These are phyloP conservation scores for Globomyces pollinis-pini DNA, from an alignment of 192 early-diverging fungal genomes.

Conservation along the genomic window DNA sequence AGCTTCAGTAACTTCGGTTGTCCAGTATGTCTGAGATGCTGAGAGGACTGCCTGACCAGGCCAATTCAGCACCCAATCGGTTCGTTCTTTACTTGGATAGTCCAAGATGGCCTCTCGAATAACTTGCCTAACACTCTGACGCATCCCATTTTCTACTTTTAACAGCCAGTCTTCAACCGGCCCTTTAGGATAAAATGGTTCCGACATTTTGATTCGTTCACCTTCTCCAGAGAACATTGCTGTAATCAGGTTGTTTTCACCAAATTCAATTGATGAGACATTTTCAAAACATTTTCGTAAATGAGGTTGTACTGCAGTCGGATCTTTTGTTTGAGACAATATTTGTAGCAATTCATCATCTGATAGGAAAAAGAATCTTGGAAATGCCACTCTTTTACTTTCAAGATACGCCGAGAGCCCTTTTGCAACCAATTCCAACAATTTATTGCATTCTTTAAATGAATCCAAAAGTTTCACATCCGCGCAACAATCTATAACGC, in stretches of 20 bases:
- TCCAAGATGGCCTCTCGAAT: slow-evolving; percentile 41
- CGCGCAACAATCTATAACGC: slow-evolving; percentile 47
- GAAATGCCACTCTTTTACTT: slow-evolving; percentile 52
- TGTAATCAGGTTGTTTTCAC: slow-evolving; percentile 34
- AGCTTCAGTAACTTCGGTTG: slow-evolving; percentile 50
- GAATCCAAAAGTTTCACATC: slow-evolving; percentile 51
- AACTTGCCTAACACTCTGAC: slow-evolving; percentile 47
- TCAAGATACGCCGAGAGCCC: slow-evolving; percentile 52
- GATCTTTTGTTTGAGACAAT: slow-evolving; percentile 56
- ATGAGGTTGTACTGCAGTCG: slow-evolving; percentile 55
- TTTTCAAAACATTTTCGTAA: slow-evolving; percentile 58
- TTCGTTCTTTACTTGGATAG: slow-evolving; percentile 35
- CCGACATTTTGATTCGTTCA: slow-evolving; percentile 39
- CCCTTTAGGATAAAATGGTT: slow-evolving; percentile 54
- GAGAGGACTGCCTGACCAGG: slow-evolving; percentile 50
- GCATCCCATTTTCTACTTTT: slow-evolving; percentile 48
- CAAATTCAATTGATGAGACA: slow-evolving; percentile 47
- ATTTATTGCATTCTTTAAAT: slow-evolving; percentile 54
- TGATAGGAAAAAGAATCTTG: slow-evolving; percentile 54
- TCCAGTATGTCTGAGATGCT: slow-evolving; percentile 50
- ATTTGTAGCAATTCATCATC: slow-evolving; percentile 58
- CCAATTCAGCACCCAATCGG: slow-evolving; percentile 50
- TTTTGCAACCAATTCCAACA: slow-evolving; percentile 53
- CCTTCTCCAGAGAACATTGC: slow-evolving; percentile 55
- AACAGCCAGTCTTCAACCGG: slow-evolving; percentile 55